Evolutionary conservation across 805 yeast species (phyloP).

Genomic region (Kodamaea kaohsiungensis): DNA sequence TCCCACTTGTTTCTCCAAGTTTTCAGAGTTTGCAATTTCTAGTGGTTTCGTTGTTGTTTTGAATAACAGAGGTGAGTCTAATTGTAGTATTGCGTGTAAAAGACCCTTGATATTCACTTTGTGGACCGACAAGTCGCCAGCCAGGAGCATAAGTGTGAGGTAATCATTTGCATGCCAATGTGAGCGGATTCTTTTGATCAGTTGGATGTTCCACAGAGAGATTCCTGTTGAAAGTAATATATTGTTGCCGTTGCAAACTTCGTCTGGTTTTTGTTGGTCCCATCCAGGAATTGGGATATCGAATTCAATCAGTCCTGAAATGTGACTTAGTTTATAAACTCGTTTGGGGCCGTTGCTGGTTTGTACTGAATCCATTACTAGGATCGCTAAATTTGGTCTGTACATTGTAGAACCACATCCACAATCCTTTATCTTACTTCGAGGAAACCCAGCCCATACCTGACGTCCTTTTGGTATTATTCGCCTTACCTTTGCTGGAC

Average conservation of each 20-base stretch:
- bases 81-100: constrained; percentile 13
- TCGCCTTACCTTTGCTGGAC: neutral
- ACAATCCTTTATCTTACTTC: constrained; percentile 39
- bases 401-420: constrained; percentile 42
- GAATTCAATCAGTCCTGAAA: constrained; percentile 31
- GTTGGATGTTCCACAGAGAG: constrained; percentile 35
- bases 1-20: constrained; percentile 4
- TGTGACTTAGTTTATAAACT: constrained; percentile 29
- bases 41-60: neutral
- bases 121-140: constrained; percentile 22
- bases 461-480: constrained; percentile 30
- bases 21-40: neutral
- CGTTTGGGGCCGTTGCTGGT: constrained; percentile 1
- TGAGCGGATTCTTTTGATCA: neutral
- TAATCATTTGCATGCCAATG: constrained; percentile 19
- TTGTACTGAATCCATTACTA: constrained; percentile 12
- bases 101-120: constrained; percentile 20
- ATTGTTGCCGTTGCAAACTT: constrained; percentile 33
- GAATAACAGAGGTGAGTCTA: constrained; percentile 8
- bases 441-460: constrained; percentile 42
- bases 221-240: constrained; percentile 49
- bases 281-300: constrained; percentile 31
- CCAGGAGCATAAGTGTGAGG: constrained; percentile 19
- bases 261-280: constrained; percentile 22
- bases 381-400: constrained; percentile 41